These are phyloP conservation scores for Lentinula novae-zelandiae DNA, from an alignment of 1,284 basidiomycete genomes.

Conservation along the genomic window DNA sequence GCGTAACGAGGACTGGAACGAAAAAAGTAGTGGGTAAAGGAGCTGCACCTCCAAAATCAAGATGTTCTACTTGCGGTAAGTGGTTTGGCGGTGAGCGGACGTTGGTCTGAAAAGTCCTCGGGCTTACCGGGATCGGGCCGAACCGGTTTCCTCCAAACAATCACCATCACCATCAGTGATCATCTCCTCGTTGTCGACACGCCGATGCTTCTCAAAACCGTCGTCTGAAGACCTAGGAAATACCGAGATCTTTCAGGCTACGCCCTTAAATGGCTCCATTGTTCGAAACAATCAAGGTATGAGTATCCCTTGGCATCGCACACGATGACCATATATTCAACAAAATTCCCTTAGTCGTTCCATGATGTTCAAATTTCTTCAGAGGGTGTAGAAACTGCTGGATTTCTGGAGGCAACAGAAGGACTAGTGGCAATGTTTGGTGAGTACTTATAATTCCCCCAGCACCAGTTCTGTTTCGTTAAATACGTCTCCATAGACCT, in stretches of 20 bases:
- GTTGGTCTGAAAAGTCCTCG: no score
- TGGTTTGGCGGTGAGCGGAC: no score
- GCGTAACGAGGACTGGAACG: constrained; percentile 35
- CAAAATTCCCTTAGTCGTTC: constrained; percentile 62
- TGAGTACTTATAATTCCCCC: constrained; percentile 30
- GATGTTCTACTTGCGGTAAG: neutral
- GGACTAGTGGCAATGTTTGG: constrained; percentile 90
- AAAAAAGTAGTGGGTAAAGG: constrained; percentile 45
- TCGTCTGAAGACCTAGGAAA: no score
- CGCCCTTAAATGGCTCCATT: neutral
- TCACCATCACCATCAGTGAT: no score
- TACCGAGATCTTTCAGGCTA: neutral
- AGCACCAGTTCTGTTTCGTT: constrained; percentile 4
- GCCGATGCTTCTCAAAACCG: neutral
- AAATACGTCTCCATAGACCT: constrained; percentile 54
- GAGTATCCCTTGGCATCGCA: no score
- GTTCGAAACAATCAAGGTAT: neutral
- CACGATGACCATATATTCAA: neutral
- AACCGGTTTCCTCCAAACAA: neutral
- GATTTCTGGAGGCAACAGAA: constrained; percentile 89
- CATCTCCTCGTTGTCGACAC: neutral
- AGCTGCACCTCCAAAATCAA: constrained; percentile 18
- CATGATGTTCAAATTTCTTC: constrained; percentile 78
- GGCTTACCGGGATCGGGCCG: neutral
- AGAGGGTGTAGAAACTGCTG: constrained; percentile 76